Evolutionary conservation across 495 filamentous ascomycete genomes (phyloP).

Genomic region (Lophiotrema nucula): DNA sequence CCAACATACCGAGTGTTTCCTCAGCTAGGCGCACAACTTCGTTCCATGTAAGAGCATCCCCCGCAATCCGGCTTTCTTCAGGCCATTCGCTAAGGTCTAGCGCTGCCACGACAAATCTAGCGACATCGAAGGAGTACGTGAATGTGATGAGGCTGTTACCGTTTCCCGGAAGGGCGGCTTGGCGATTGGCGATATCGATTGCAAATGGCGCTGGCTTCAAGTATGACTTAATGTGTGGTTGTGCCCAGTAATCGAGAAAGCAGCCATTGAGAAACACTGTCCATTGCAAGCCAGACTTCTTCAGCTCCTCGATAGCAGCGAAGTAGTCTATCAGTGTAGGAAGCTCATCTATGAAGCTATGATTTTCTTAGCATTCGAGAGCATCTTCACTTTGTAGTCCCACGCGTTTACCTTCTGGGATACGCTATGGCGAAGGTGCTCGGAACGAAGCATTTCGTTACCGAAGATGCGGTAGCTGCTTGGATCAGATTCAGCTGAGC

Average conservation of each 20-base stretch:
- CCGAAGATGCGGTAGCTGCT: not conserved
- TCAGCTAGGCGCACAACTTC: constrained; percentile 3
- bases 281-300: not conserved
- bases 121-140: constrained; percentile 7
- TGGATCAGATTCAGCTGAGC: not conserved
- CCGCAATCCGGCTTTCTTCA: not conserved
- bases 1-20: not conserved
- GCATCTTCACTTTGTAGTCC: not conserved
- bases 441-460: not conserved
- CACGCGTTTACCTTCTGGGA: too few species aligned
- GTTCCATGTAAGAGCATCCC: constrained; percentile 12
- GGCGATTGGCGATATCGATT: constrained; percentile 5
- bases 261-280: not conserved
- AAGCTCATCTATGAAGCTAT: not conserved
- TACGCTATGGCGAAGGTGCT: too few species aligned
- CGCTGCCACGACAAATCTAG: not conserved
- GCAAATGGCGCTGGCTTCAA: not conserved
- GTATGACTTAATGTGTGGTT: constrained; percentile 2
- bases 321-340: not conserved
- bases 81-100: not conserved
- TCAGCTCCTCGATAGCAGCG: not conserved
- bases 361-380: not conserved
- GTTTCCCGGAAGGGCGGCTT: not conserved
- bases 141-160: not conserved
- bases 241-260: constrained; percentile 11